Evolutionary conservation across 192 early-diverging fungal species (phyloP), one percentile per base, ranked within the genome.

Genomic region (Linnemannia exigua): DNA sequence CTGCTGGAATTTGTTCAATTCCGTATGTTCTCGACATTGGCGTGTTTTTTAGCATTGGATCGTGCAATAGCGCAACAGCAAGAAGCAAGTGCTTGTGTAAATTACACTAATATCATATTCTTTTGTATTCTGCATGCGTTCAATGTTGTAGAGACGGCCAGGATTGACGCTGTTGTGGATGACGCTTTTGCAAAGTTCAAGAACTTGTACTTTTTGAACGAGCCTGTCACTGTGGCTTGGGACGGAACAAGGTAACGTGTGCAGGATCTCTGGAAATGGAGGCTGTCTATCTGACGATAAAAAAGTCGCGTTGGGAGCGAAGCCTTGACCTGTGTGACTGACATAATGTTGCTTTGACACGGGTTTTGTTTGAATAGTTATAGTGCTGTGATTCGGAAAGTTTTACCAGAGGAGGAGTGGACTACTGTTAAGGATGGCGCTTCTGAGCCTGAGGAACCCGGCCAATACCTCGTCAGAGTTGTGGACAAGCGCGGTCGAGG

Each of bases 1-100:
- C 84, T 94, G 15, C 75, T 96, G 78, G 78, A 92, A 68, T 88
- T 89, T 72, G 92, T 95, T 37, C 96, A 97, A 72, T 97, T 95
- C 77, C 94, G 96, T 91, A 93, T 88, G 87, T 89, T 35, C 11
- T 25, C 17, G 52, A 17, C 5, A 25, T n/a, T 63, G 17, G 8
- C 36, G n/a, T 25, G 19, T 33, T 78, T 22, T 7, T 58, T 28
- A 19, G 67, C 25, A 16, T 41, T 36, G 36, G 70, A 17, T 72
- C 14, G 20, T 8, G 1, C 14, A n/a, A 22, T 47, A 36, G 19
- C 14, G 4, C 35, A 11, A 22, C 36, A 17, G 14, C 38, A 73
- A 20, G 22, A 14, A 19, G 11, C 22, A 77, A 61, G 41, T 9
- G 9, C 41, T 9, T 44, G 41, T 44, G 9, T 9, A 44, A 44